These are phyloP conservation scores for Ceratobasidium sp. DNA, from an alignment of 1,284 basidiomycete genomes.

Conservation along the genomic window DNA sequence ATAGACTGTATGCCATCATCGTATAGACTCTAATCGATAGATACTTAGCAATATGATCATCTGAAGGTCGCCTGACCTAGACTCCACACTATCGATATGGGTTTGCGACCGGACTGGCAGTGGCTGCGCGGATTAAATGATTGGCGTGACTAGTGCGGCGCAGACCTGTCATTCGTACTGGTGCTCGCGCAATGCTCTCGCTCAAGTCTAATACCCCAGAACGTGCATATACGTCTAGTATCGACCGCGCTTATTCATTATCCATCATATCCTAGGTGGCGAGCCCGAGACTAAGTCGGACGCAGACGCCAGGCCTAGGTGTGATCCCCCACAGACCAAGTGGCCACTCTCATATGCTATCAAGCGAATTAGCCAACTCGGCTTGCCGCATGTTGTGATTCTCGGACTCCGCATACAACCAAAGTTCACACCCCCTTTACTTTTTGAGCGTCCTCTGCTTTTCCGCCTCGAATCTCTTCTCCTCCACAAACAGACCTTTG, in stretches of 20 bases:
- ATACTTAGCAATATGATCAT: not conserved
- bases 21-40: slow-evolving; percentile 33
- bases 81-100: slow-evolving; percentile 23
- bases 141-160: not conserved
- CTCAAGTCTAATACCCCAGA: slow-evolving; percentile 2
- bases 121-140: not conserved
- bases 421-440: slow-evolving; percentile 49
- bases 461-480: slow-evolving; percentile 93
- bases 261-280: not conserved
- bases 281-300: not conserved
- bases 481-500: slow-evolving; percentile 94
- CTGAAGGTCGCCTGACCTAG: not conserved
- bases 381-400: not conserved
- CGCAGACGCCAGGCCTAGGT: too few species aligned
- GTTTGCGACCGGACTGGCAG: slow-evolving; percentile 2
- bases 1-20: slow-evolving; percentile 22
- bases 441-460: slow-evolving; percentile 96
- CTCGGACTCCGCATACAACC: slow-evolving; percentile 12
- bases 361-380: not conserved
- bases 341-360: not conserved
- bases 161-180: not conserved
- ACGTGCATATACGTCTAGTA: not conserved
- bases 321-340: too few species aligned
- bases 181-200: not conserved
- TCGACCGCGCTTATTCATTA: not conserved